phyloP scores from a whole-genome alignment of 169 alveolate genomes.

The Plasmodium malariae region DNA sequence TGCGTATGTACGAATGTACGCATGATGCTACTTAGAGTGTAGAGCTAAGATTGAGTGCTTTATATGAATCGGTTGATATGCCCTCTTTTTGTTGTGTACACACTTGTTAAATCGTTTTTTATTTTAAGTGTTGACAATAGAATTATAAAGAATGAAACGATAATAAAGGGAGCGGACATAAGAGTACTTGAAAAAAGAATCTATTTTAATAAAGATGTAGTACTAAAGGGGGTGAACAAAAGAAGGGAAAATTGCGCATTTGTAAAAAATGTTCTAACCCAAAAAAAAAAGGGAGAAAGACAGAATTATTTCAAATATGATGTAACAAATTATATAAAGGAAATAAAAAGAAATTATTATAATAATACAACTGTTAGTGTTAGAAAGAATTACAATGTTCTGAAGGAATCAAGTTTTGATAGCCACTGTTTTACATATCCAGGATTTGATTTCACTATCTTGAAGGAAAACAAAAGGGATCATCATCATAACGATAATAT shows the following conservation, averaged over 20 bases:
- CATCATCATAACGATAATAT: conserved; percentile 9
- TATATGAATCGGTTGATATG: conserved; percentile 3
- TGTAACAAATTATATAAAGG: too few species aligned
- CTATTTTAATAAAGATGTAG: background rate
- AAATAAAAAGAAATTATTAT: background rate
- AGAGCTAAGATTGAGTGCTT: background rate
- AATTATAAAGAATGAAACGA: conserved; percentile 2
- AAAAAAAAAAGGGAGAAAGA: too few species aligned
- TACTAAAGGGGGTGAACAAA: background rate
- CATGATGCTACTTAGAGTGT: background rate
- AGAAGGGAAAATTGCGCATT: background rate
- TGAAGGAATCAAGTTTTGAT: background rate
- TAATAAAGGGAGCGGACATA: background rate
- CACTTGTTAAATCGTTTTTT: background rate
- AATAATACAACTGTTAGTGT: background rate
- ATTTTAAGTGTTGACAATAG: too few species aligned
- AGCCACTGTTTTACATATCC: conserved; percentile 17
- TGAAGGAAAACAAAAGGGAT: conserved; percentile 23
- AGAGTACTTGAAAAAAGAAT: background rate
- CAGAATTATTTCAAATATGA: too few species aligned
- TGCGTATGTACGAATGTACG: background rate
- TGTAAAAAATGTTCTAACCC: background rate
- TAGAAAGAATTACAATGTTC: background rate
- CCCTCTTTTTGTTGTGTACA: background rate
- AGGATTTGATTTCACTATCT: conserved; percentile 25